Conservation (phyloP, 257 asterid genomes). For the Ballota nigra region DNA sequence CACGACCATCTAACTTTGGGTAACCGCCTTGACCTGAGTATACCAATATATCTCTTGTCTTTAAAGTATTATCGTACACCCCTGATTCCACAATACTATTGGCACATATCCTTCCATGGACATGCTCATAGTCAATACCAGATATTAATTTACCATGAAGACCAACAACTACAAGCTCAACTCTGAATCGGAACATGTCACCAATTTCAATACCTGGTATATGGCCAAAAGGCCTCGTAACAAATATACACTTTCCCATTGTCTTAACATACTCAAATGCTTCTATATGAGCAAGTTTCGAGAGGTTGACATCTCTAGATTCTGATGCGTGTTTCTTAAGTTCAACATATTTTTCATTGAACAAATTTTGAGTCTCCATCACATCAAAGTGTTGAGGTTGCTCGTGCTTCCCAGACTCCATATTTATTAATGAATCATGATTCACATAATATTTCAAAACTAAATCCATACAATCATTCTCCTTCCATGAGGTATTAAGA, state of each 20-base stretch:
- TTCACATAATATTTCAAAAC: no score
- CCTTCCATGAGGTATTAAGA: no score
- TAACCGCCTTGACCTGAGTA: no score
- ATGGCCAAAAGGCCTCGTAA: conserved; percentile 41
- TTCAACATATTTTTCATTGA: conserved; percentile 39
- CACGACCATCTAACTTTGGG: no score
- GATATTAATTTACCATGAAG: conserved; percentile 44
- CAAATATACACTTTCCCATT: conserved; percentile 6
- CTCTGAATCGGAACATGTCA: conserved; percentile 61
- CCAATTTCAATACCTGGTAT: conserved; percentile 71
- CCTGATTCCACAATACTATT: conserved; percentile 70
- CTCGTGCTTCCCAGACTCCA: conserved; percentile 11
- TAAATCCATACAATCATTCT: no score
- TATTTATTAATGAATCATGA: conserved; percentile 18
- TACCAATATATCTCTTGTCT: background rate
- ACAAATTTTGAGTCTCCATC: conserved; percentile 49
- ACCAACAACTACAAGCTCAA: conserved; percentile 59
- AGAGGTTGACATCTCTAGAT: conserved; percentile 2
- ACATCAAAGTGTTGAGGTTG: conserved; percentile 29
- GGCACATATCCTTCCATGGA: conserved; percentile 41
- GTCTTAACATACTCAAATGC: conserved; percentile 19
- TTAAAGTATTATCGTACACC: conserved; percentile 39
- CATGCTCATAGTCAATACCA: conserved; percentile 49
- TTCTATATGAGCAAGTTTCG: background rate
- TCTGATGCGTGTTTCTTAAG: conserved; percentile 23